Conservation (phyloP, 495 filamentous ascomycete genomes). For the Pseudoneurospora amorphoporcata region DNA sequence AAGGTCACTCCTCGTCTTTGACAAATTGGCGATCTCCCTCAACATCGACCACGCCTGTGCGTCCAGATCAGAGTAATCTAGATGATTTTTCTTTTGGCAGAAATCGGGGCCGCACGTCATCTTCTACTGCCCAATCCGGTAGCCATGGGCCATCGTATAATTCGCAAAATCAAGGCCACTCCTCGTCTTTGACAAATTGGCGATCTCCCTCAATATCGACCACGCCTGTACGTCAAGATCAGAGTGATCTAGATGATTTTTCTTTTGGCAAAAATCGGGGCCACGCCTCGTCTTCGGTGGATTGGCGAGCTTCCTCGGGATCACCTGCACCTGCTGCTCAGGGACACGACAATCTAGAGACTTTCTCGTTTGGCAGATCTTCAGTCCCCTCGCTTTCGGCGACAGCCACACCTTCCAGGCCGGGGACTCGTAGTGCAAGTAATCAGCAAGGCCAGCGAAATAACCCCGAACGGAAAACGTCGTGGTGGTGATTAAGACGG, state of each 20-base stretch:
- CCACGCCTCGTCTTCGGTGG: not conserved
- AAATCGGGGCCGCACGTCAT: not conserved
- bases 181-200: not conserved
- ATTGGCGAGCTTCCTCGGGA: not conserved
- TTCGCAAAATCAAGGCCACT: not conserved
- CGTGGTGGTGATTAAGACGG: not conserved
- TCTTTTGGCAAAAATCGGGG: not conserved
- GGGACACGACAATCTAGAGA: not conserved
- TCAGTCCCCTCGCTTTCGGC: too few relatives aligned
- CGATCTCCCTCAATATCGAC: not conserved
- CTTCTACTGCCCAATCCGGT: not conserved
- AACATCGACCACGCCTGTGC: not conserved
- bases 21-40: too few relatives aligned
- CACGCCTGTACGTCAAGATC: not conserved
- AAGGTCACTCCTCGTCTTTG: not conserved
- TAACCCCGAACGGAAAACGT: not conserved
- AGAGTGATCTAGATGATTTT: not conserved
- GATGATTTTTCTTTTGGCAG: not conserved
- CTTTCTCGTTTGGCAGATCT: not conserved
- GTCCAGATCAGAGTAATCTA: not conserved
- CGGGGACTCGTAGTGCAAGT: not conserved
- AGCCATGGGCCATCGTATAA: not conserved
- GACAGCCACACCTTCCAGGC: not conserved
- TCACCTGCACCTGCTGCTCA: not conserved
- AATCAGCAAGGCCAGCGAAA: not conserved